Percentiles rank a stretch among this genome's conserved stretches.
These are phyloP conservation scores for Claviceps fusiformis DNA, from an alignment of 2,329 filamentous ascomycete genomes.

Conservation along the genomic window DNA sequence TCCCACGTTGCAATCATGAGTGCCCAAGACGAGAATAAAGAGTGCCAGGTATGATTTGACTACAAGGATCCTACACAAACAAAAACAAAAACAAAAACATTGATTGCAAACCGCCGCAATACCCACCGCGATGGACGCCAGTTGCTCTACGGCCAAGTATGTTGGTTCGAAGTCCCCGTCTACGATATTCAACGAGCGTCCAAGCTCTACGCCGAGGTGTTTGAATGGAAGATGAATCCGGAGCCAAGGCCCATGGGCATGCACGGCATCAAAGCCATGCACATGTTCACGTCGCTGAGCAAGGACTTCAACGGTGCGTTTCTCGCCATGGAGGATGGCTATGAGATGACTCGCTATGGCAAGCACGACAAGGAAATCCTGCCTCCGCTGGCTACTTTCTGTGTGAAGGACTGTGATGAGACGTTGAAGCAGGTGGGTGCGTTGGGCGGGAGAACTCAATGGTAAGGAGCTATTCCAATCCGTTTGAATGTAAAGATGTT, in stretches of 20 bases:
- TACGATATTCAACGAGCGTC: slow-evolving; percentile 19
- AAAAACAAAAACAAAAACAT: too few relatives aligned
- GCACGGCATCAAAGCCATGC: slow-evolving; percentile 16
- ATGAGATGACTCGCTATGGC: slow-evolving; percentile 15
- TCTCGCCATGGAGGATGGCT: slow-evolving; percentile 17
- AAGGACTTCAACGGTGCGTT: slow-evolving; percentile 21
- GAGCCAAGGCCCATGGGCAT: slow-evolving; percentile 6
- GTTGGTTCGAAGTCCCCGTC: slow-evolving; percentile 27
- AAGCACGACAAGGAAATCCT: slow-evolving; percentile 11
- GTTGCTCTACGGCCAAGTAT: slow-evolving; percentile 18
- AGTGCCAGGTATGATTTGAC: not conserved
- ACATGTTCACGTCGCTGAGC: slow-evolving; percentile 21
- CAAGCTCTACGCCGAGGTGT: slow-evolving; percentile 24
- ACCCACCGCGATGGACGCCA: not conserved
- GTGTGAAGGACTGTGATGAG: slow-evolving; percentile 19
- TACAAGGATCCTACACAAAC: not conserved
- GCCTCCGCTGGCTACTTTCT: slow-evolving; percentile 20
- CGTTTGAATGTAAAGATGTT: not conserved
- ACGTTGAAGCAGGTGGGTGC: slow-evolving; percentile 16
- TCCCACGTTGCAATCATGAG: not conserved
- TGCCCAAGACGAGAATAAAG: not conserved
- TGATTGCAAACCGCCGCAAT: not conserved
- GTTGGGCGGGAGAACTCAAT: slow-evolving; percentile 20
- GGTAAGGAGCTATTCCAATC: slow-evolving; percentile 16
- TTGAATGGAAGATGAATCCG: slow-evolving; percentile 19